phyloP scores from a whole-genome alignment of 768 basidiomycete species.

The Lentinula detonsa region DNA sequence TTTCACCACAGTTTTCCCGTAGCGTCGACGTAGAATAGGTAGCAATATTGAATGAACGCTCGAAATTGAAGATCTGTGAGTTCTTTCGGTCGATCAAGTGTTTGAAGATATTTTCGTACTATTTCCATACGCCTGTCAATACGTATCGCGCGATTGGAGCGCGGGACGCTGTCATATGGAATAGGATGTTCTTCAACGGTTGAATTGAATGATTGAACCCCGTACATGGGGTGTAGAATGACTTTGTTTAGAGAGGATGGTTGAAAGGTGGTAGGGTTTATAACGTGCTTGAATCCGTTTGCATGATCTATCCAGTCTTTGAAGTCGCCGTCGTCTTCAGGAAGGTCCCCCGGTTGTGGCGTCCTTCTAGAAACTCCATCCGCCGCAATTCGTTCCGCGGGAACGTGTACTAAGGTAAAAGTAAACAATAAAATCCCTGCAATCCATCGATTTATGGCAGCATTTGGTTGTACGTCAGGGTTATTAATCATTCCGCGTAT shows the following conservation, averaged over 20 bases:
- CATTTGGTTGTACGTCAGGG: slow-evolving; percentile 26
- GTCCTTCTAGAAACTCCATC: neutral
- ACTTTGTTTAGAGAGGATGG: neutral
- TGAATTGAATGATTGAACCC: too few relatives aligned
- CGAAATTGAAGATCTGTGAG: neutral
- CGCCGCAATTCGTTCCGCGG: slow-evolving; percentile 19
- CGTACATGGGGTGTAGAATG: neutral
- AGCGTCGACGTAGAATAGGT: neutral
- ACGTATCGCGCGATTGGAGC: neutral
- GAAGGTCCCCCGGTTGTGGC: neutral
- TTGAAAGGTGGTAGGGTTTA: neutral
- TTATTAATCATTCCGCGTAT: neutral
- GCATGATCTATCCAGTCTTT: neutral
- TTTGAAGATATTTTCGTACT: neutral
- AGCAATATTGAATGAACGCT: neutral
- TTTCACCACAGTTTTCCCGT: neutral
- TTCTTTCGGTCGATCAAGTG: neutral
- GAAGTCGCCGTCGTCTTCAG: neutral
- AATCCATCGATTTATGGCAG: slow-evolving; percentile 31
- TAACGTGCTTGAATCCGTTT: too few relatives aligned
- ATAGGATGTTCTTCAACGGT: too few relatives aligned
- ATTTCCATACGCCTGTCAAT: neutral
- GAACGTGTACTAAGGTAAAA: slow-evolving; percentile 24
- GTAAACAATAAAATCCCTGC: slow-evolving; percentile 24
- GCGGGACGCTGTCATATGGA: neutral